phyloP scores from a whole-genome alignment of 2,329 filamentous ascomycete species.

The Colletotrichum shisoi region DNA sequence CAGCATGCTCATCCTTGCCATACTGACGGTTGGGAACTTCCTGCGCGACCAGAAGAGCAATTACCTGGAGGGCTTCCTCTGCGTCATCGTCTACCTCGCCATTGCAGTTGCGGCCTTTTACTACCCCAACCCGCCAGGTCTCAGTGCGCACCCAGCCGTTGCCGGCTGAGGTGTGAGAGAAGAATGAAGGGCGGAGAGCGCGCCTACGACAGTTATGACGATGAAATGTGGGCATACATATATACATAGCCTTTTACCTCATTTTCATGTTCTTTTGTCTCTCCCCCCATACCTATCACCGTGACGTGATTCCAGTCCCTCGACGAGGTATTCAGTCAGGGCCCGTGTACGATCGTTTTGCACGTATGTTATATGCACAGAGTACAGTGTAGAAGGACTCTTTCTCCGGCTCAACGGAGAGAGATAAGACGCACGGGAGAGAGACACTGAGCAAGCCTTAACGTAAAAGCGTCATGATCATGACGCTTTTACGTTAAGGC shows the following conservation, averaged over 20 bases:
- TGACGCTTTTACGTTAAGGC: no score
- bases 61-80: slow-evolving; percentile 85
- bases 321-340: background rate
- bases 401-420: background rate
- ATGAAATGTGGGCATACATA: background rate
- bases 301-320: background rate
- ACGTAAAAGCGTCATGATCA: background rate
- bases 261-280: background rate
- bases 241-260: no score
- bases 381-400: no score
- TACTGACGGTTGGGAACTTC: slow-evolving; percentile 87
- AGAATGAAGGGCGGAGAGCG: background rate
- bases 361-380: background rate
- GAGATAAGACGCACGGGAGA: no score
- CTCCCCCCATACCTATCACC: no score
- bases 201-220: background rate
- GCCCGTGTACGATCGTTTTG: background rate
- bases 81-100: slow-evolving; percentile 71
- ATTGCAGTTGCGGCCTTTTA: slow-evolving; percentile 67
- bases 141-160: slow-evolving; percentile 23
- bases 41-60: slow-evolving; percentile 88
- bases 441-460: background rate
- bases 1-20: slow-evolving; percentile 79
- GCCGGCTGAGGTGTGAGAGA: background rate
- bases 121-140: slow-evolving; percentile 56